phyloP scores from a whole-genome alignment of 1,284 basidiomycete genomes.

The Mrakiaceae sp. region DNA sequence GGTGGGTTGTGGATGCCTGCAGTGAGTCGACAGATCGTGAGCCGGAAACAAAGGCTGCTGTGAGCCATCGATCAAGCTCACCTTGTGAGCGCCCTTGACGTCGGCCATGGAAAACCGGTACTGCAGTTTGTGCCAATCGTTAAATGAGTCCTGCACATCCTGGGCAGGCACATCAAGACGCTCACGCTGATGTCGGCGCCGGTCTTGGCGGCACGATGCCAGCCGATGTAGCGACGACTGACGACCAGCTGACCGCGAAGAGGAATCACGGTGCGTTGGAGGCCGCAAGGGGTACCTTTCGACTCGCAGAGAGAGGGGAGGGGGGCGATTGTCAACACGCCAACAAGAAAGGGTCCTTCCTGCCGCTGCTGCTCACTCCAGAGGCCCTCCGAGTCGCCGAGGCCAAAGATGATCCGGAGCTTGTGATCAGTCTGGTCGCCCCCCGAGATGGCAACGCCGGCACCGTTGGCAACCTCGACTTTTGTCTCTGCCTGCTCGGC shows the following conservation, averaged over 20 bases:
- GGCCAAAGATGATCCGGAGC: slow-evolving; percentile 25
- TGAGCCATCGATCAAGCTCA: neutral
- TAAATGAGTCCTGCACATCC: neutral
- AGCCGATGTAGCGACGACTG: slow-evolving; percentile 31
- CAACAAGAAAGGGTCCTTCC: neutral
- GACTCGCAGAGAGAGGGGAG: neutral
- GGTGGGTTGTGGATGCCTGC: slow-evolving; percentile 28
- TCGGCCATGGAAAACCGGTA: slow-evolving; percentile 44
- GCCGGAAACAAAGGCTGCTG: neutral
- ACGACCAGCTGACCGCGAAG: slow-evolving; percentile 34
- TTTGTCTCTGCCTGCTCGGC: neutral
- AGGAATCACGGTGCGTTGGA: slow-evolving; percentile 23
- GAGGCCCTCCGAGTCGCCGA: slow-evolving; percentile 32
- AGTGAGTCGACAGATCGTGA: neutral
- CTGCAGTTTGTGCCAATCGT: slow-evolving; percentile 14
- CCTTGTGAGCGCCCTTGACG: slow-evolving; percentile 38
- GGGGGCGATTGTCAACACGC: neutral
- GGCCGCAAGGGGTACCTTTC: slow-evolving; percentile 3
- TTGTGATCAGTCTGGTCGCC: slow-evolving; percentile 20
- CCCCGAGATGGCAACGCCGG: slow-evolving; percentile 29
- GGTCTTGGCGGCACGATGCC: neutral
- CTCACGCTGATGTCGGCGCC: neutral
- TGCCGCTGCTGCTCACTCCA: slow-evolving; percentile 26
- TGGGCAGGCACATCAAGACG: too few relatives aligned
- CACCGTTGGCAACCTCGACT: slow-evolving; percentile 28